phyloP scores from a whole-genome alignment of 495 filamentous ascomycete genomes.

The Astrothelium macrocarpum region DNA sequence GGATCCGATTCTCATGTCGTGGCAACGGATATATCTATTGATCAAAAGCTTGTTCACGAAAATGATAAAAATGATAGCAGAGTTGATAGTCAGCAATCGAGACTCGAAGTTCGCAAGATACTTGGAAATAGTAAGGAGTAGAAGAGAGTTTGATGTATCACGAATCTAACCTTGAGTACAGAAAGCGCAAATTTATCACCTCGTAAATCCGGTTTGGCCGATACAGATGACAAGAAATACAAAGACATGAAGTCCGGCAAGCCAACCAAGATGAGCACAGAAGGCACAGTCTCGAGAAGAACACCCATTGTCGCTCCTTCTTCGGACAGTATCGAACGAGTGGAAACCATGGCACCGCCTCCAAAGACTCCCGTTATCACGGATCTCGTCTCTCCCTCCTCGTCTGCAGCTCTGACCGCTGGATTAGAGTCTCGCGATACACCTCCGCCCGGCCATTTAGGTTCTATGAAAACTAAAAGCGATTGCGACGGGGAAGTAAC shows the following conservation, averaged over 20 bases:
- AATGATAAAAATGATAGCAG: background rate
- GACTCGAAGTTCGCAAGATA: constrained; percentile 17
- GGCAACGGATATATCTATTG: background rate
- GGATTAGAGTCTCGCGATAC: constrained; percentile 27
- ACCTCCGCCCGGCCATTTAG: constrained; percentile 29
- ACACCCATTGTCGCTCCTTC: background rate
- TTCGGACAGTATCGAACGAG: background rate
- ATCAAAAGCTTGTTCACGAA: background rate
- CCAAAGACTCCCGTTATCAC: constrained; percentile 29
- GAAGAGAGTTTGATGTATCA: background rate
- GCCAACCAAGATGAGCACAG: constrained; percentile 1
- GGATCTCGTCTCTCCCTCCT: constrained; percentile 30
- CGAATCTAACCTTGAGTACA: constrained; percentile 13
- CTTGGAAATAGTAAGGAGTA: constrained; percentile 26
- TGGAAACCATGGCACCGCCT: constrained; percentile 8
- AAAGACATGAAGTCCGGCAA: constrained; percentile 19
- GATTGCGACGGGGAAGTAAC: constrained; percentile 11
- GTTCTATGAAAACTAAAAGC: constrained; percentile 7
- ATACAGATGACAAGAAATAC: constrained; percentile 13
- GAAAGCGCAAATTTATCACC: constrained; percentile 33
- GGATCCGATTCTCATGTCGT: background rate
- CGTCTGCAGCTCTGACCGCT: constrained; percentile 25
- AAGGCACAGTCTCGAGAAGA: background rate
- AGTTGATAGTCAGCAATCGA: background rate
- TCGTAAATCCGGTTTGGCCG: constrained; percentile 22